Conservation (phyloP, 2,329 filamentous ascomycete species). For the Nannizziopsis barbatae region DNA sequence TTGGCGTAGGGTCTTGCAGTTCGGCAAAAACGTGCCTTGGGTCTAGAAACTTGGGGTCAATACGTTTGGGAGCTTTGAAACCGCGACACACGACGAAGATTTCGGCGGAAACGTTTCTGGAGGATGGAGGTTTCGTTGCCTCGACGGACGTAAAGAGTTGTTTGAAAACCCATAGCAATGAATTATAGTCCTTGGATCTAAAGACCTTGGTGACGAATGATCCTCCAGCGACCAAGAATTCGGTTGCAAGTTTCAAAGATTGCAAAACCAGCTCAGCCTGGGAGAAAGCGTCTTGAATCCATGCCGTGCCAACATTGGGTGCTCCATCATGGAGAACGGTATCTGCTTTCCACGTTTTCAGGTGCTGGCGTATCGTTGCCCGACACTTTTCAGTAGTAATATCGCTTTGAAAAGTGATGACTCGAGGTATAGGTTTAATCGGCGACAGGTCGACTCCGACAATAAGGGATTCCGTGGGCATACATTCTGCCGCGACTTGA, state of each 20-base stretch:
- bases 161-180: slow-evolving; percentile 92
- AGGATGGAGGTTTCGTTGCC: slow-evolving; percentile 92
- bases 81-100: slow-evolving; percentile 96
- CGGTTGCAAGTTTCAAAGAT: slow-evolving; percentile 83
- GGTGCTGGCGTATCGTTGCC: slow-evolving; percentile 72
- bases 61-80: slow-evolving; percentile 85
- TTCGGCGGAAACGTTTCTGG: slow-evolving; percentile 90
- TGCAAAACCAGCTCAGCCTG: slow-evolving; percentile 88
- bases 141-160: slow-evolving; percentile 93
- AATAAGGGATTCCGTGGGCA: slow-evolving; percentile 82
- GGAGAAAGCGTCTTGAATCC: slow-evolving; percentile 96
- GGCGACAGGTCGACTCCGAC: slow-evolving; percentile 88
- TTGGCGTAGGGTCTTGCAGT: slow-evolving; percentile 69
- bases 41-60: slow-evolving; percentile 89
- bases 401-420: slow-evolving; percentile 93
- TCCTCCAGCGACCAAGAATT: slow-evolving; percentile 80
- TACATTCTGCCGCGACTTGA: slow-evolving; percentile 89
- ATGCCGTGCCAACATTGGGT: slow-evolving; percentile 93
- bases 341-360: slow-evolving; percentile 95
- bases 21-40: slow-evolving; percentile 85
- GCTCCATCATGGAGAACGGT: slow-evolving; percentile 93
- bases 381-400: slow-evolving; percentile 96
- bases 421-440: slow-evolving; percentile 88
- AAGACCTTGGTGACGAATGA: slow-evolving; percentile 98
- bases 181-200: slow-evolving; percentile 92